Percentiles rank a stretch among this genome's conserved stretches.
These are phyloP conservation scores for Axilococcus clingmanii DNA, from an alignment of 139 green algal genomes.

Conservation along the genomic window DNA sequence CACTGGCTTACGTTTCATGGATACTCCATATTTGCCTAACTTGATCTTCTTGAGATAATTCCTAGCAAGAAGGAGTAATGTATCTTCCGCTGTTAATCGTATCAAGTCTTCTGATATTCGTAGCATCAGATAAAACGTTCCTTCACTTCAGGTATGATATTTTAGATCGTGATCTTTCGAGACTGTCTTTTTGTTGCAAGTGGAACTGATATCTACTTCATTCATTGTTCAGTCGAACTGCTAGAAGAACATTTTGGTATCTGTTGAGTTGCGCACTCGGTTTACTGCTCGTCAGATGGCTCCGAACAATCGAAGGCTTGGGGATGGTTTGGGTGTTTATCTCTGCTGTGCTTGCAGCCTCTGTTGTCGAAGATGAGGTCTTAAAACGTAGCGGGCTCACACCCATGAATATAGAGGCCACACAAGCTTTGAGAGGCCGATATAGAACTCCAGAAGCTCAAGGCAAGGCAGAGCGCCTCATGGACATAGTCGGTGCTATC, in stretches of 20 bases:
- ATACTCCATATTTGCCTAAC: no score
- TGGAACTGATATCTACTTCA: background rate
- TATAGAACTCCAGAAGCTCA: slow-evolving; percentile 31
- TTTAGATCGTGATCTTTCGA: background rate
- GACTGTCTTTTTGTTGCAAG: background rate
- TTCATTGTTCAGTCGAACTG: slow-evolving; percentile 22
- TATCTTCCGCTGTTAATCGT: slow-evolving; percentile 18
- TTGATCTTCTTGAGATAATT: slow-evolving; percentile 19
- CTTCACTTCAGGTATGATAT: slow-evolving; percentile 24
- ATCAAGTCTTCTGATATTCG: slow-evolving; percentile 17
- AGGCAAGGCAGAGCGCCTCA: slow-evolving; percentile 34
- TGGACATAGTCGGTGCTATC: slow-evolving; percentile 30
- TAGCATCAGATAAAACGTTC: slow-evolving; percentile 25
- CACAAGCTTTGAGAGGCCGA: slow-evolving; percentile 1
- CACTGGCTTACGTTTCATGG: no score
- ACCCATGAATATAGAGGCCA: slow-evolving; percentile 21
- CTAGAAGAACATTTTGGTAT: slow-evolving; percentile 27
- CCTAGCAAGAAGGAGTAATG: background rate
- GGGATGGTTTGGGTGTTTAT: slow-evolving; percentile 30
- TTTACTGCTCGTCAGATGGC: slow-evolving; percentile 15
- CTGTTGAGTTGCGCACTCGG: slow-evolving; percentile 19
- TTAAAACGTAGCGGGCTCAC: slow-evolving; percentile 24
- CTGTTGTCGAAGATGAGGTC: slow-evolving; percentile 34
- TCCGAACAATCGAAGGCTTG: slow-evolving; percentile 25
- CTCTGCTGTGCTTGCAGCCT: slow-evolving; percentile 32